Conservation (phyloP, 2,329 filamentous ascomycete genomes). For the Fusarium verticillioides region DNA sequence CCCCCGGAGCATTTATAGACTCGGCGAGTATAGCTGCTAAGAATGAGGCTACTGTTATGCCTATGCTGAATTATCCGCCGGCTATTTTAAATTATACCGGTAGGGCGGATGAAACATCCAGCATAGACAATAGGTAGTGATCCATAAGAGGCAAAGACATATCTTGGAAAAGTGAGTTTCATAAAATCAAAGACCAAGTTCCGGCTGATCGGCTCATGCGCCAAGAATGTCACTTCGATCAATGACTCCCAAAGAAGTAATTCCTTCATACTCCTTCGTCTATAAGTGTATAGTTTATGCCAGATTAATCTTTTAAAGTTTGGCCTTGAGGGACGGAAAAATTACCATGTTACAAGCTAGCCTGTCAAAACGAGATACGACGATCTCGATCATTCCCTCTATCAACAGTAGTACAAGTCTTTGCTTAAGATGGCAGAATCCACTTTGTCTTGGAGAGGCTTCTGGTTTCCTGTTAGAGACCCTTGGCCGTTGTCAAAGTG, state of each 20-base stretch:
- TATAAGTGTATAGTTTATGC: background rate
- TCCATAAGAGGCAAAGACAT: background rate
- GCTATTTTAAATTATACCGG: background rate
- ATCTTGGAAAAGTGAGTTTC: background rate
- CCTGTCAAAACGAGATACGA: background rate
- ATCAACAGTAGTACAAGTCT: background rate
- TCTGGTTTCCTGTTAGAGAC: background rate
- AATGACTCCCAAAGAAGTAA: background rate
- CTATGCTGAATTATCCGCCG: background rate
- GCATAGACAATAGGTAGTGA: background rate
- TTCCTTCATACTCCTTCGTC: background rate
- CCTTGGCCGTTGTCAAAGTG: background rate
- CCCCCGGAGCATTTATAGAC: background rate
- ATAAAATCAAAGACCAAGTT: background rate
- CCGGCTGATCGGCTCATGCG: background rate
- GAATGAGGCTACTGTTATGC: background rate
- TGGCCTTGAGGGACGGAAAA: slow-evolving; percentile 10
- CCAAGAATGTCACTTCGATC: background rate
- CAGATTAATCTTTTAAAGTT: background rate
- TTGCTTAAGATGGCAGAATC: background rate
- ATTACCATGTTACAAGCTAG: background rate
- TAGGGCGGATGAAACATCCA: background rate
- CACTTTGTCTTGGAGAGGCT: background rate
- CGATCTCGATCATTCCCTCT: background rate
- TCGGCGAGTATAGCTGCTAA: background rate